phyloP scores from a whole-genome alignment of 306 rosid genomes.

The Rosa persica region DNA sequence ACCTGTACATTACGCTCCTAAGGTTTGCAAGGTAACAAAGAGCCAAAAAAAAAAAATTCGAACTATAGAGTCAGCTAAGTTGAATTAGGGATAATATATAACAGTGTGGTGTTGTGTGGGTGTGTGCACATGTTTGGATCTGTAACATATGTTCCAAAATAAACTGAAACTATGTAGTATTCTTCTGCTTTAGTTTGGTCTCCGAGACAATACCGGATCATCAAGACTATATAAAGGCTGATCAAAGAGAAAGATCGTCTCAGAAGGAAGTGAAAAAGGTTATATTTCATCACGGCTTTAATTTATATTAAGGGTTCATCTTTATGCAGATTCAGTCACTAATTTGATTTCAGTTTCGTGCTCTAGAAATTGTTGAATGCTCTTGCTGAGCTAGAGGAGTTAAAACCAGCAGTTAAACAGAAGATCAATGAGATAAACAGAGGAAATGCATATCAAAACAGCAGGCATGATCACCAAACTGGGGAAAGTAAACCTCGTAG shows the following conservation, averaged over 20 bases:
- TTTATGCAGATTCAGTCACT: not conserved
- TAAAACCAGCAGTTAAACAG: slow-evolving; percentile 77
- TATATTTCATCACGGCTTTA: not conserved
- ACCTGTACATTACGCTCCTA: slow-evolving; percentile 82
- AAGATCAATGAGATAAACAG: slow-evolving; percentile 51
- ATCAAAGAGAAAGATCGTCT: slow-evolving; percentile 51
- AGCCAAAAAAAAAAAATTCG: slow-evolving; percentile 20
- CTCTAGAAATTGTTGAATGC: slow-evolving; percentile 60
- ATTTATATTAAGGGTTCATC: no score
- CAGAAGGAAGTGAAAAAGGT: slow-evolving; percentile 49
- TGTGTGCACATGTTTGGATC: not conserved
- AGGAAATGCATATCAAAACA: slow-evolving; percentile 37
- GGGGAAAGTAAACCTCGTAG: not conserved
- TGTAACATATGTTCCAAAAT: not conserved
- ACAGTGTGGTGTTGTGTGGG: not conserved
- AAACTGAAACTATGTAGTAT: not conserved
- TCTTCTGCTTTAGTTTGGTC: slow-evolving; percentile 59
- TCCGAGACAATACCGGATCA: slow-evolving; percentile 84
- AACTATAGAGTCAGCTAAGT: not conserved
- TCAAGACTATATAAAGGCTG: slow-evolving; percentile 57
- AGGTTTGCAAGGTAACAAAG: slow-evolving; percentile 75
- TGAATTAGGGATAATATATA: not conserved
- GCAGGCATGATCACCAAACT: not conserved
- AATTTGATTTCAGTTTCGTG: slow-evolving; percentile 28
- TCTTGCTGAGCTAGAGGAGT: slow-evolving; percentile 68